A percentile compares a stretch with the other conserved stretches of the same genome.
phyloP scores from a whole-genome alignment of 179 eudicot species.

The Silene coronaria region DNA sequence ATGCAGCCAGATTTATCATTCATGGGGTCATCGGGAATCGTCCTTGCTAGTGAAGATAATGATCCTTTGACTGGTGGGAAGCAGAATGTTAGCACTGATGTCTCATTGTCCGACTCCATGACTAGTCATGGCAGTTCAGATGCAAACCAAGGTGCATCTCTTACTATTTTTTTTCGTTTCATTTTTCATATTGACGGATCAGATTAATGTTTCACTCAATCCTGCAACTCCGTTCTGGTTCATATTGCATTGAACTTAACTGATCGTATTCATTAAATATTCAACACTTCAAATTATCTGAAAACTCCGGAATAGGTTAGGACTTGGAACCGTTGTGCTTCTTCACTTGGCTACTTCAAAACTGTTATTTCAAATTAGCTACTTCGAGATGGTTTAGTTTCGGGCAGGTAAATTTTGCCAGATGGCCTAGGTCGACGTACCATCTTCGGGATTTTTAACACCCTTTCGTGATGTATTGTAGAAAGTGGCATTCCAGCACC shows the following conservation, averaged over 20 bases:
- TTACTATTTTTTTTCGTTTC: neutral
- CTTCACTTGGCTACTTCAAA: neutral
- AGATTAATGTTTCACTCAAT: neutral
- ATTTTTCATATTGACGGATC: neutral
- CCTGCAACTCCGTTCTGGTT: neutral
- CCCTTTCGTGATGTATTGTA: slow-evolving; percentile 22
- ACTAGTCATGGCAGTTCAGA: slow-evolving; percentile 49
- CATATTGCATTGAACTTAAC: neutral
- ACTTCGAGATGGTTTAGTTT: too few relatives aligned
- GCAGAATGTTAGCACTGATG: slow-evolving; percentile 37
- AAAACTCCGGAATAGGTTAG: neutral
- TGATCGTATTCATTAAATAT: neutral
- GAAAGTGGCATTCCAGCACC: slow-evolving; percentile 33
- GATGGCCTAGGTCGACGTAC: neutral
- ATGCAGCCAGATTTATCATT: slow-evolving; percentile 50
- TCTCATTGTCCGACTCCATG: slow-evolving; percentile 47
- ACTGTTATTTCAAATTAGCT: too few relatives aligned
- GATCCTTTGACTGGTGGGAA: slow-evolving; percentile 33
- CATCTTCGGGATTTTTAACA: neutral
- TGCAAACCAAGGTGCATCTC: slow-evolving; percentile 38
- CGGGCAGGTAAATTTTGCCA: too few relatives aligned
- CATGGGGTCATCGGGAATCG: slow-evolving; percentile 52
- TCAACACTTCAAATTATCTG: neutral
- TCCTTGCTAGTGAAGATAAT: slow-evolving; percentile 53
- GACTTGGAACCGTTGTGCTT: neutral